These are phyloP conservation scores for Rosa hybrid DNA, from an alignment of 331 rosid species.

Conservation along the genomic window DNA sequence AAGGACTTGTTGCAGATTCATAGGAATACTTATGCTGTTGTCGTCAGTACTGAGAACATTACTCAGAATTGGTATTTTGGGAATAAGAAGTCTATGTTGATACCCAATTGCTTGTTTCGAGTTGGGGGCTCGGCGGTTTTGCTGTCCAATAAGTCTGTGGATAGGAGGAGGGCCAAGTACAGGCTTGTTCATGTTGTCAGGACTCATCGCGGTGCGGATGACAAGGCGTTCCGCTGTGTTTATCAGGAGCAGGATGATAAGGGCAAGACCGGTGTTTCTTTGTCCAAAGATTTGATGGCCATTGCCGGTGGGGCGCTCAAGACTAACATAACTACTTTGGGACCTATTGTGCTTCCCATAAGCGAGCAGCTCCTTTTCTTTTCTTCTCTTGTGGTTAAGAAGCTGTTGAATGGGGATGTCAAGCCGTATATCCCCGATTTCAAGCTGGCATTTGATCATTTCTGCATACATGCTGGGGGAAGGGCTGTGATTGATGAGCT, in stretches of 20 bases:
- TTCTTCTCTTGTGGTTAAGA: constrained; percentile 44
- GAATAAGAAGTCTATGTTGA: constrained; percentile 63
- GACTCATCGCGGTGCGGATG: constrained; percentile 57
- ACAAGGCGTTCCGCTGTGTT: constrained; percentile 62
- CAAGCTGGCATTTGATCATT: constrained; percentile 46
- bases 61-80: constrained; percentile 74
- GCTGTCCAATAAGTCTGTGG: constrained; percentile 46
- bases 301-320: constrained; percentile 63
- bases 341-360: constrained; percentile 67
- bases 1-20: constrained; percentile 60
- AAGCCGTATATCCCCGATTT: constrained; percentile 47
- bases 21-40: constrained; percentile 62
- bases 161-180: constrained; percentile 52
- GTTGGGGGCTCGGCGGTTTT: constrained; percentile 52
- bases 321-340: constrained; percentile 58
- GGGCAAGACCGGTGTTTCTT: constrained; percentile 62
- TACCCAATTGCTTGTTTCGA: constrained; percentile 67
- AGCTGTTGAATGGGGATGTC: constrained; percentile 35
- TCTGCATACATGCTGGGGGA: constrained; percentile 53
- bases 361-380: constrained; percentile 74
- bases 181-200: constrained; percentile 59
- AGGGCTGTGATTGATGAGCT: constrained; percentile 73
- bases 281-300: constrained; percentile 68
- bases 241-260: constrained; percentile 64
- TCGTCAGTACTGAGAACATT: constrained; percentile 67